phyloP scores from a whole-genome alignment of 2,329 filamentous ascomycete species.

The Venturia pyrina region DNA sequence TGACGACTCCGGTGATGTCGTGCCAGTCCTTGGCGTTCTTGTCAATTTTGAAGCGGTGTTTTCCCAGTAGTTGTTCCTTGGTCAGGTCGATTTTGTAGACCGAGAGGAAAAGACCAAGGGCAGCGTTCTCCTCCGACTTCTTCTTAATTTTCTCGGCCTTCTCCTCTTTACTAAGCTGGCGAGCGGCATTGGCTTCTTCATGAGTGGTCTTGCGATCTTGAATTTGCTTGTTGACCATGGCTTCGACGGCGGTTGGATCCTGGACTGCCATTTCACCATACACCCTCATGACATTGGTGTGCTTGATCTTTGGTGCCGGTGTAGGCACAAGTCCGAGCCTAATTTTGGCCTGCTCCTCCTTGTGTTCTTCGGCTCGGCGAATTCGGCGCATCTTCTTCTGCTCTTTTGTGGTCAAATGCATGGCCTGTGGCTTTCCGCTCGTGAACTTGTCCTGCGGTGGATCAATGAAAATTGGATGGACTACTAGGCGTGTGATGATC shows the following conservation, averaged over 20 bases:
- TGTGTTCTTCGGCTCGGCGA: constrained; percentile 81
- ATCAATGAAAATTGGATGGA: constrained; percentile 84
- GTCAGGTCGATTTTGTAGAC: constrained; percentile 64
- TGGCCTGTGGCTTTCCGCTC: constrained; percentile 64
- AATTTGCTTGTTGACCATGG: constrained; percentile 86
- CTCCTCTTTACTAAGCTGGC: constrained; percentile 83
- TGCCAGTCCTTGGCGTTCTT: constrained; percentile 79
- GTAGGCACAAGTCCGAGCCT: constrained; percentile 80
- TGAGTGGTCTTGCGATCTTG: constrained; percentile 75
- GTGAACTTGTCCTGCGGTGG: constrained; percentile 81
- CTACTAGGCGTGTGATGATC: constrained; percentile 82
- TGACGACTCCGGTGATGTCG: constrained; percentile 76
- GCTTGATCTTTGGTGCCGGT: constrained; percentile 91
- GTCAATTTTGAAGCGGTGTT: constrained; percentile 86
- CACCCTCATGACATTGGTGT: constrained; percentile 94
- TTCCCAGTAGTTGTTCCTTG: constrained; percentile 72
- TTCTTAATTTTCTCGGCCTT: constrained; percentile 68
- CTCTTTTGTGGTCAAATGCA: constrained; percentile 86
- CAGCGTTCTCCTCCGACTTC: constrained; percentile 81
- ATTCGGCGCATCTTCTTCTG: constrained; percentile 85
- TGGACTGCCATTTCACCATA: constrained; percentile 87
- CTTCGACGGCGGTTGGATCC: constrained; percentile 94
- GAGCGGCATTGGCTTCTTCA: constrained; percentile 66
- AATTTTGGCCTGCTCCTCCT: constrained; percentile 95
- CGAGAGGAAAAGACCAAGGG: constrained; percentile 73